Percentiles rank a stretch among this genome's conserved stretches.
phyloP scores from a whole-genome alignment of 2,329 filamentous ascomycete species.

The Claviceps sp. region DNA sequence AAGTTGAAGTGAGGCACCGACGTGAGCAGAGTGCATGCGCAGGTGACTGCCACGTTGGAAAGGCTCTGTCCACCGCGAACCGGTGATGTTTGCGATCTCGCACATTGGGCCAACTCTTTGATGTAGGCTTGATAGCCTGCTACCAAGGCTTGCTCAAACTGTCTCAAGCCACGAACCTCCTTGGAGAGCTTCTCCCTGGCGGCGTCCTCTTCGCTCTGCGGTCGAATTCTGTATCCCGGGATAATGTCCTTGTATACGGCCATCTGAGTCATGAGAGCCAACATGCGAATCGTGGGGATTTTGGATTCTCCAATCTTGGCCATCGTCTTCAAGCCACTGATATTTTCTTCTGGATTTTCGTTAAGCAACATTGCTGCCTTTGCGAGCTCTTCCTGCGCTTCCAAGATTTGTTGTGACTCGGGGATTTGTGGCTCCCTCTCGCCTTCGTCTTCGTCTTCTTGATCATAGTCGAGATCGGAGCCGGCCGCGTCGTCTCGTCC shows the following conservation, averaged over 20 bases:
- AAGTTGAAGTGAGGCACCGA: slow-evolving; percentile 97
- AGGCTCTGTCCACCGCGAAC: slow-evolving; percentile 35
- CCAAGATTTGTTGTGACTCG: slow-evolving; percentile 63
- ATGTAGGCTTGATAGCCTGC: slow-evolving; percentile 77
- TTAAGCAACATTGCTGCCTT: slow-evolving; percentile 69
- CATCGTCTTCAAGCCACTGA: slow-evolving; percentile 63
- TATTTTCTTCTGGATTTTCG: slow-evolving; percentile 86
- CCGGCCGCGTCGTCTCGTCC: slow-evolving; percentile 40
- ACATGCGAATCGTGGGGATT: slow-evolving; percentile 65
- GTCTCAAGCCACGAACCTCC: slow-evolving; percentile 69
- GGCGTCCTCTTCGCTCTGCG: slow-evolving; percentile 61
- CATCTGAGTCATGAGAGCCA: slow-evolving; percentile 75
- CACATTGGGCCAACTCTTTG: slow-evolving; percentile 55
- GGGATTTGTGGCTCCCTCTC: slow-evolving; percentile 48
- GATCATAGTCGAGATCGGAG: slow-evolving; percentile 32
- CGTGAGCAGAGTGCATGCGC: slow-evolving; percentile 67
- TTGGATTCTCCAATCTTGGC: slow-evolving; percentile 58
- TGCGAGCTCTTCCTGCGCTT: slow-evolving; percentile 86
- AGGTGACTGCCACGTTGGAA: slow-evolving; percentile 67
- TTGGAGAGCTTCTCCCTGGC: slow-evolving; percentile 75
- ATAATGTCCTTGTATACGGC: slow-evolving; percentile 93
- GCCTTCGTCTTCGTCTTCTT: not conserved
- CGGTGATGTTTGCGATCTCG: slow-evolving; percentile 38
- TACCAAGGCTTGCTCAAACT: slow-evolving; percentile 80
- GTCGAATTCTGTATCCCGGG: slow-evolving; percentile 87